A percentile compares a stretch with the other conserved stretches of the same genome.
Evolutionary conservation across 805 yeast species (phyloP).

Genomic region (Zygosaccharomyces kombuchaensis): DNA sequence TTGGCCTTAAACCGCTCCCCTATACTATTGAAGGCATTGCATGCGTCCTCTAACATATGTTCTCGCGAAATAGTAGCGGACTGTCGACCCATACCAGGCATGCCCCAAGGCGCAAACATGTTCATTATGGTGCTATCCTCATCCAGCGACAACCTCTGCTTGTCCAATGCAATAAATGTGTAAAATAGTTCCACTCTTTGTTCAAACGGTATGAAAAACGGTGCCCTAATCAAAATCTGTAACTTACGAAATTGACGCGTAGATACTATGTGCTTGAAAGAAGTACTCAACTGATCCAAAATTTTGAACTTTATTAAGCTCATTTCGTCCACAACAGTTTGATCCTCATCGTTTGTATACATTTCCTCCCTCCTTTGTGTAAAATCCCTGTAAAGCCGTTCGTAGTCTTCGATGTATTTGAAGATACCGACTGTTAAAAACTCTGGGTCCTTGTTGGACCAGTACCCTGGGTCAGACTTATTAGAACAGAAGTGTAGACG

Average conservation of each 20-base stretch:
- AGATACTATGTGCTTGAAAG: conserved; percentile 19
- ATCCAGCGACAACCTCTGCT: conserved; percentile 28
- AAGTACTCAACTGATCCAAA: conserved; percentile 21
- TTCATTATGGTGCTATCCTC: conserved; percentile 19
- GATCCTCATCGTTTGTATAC: conserved; percentile 28
- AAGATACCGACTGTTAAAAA: conserved; percentile 21
- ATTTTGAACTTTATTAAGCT: conserved; percentile 14
- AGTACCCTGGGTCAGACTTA: conserved; percentile 16
- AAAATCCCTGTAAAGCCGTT: conserved; percentile 24
- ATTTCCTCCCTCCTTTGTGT: conserved; percentile 13
- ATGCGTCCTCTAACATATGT: conserved; percentile 71
- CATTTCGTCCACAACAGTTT: conserved; percentile 34
- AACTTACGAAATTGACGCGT: conserved; percentile 34
- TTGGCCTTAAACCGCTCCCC: conserved; percentile 56
- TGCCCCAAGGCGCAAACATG: conserved; percentile 17
- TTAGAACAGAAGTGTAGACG: conserved; percentile 24
- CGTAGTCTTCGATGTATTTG: conserved; percentile 26
- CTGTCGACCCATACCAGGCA: conserved; percentile 18
- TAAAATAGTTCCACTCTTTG: conserved; percentile 73
- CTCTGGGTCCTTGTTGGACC: conserved; percentile 24
- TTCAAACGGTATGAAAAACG: conserved; percentile 76
- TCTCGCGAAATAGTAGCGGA: conserved; percentile 64
- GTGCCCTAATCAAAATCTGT: conserved; percentile 57
- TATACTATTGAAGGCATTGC: conserved; percentile 46
- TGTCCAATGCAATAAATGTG: conserved; percentile 53